A percentile compares a stretch with the other conserved stretches of the same genome.
Evolutionary conservation across 345 rosid species (phyloP).

Genomic region (Arabis alpina): DNA sequence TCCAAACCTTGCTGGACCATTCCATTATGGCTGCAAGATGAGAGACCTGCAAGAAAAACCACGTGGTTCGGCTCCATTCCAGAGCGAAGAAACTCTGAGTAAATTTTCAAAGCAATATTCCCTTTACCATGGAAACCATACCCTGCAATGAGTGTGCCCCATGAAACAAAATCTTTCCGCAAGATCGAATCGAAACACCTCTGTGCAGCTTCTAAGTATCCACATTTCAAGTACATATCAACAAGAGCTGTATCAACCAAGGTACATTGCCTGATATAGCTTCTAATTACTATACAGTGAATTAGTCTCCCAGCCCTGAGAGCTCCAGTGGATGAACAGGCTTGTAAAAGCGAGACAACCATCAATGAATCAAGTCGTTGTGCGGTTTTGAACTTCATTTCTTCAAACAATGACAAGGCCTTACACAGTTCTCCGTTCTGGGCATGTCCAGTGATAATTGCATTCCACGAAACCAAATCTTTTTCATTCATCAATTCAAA

Average conservation of each 20-base stretch:
- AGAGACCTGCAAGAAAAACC: conserved; percentile 65
- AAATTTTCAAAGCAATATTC: conserved; percentile 58
- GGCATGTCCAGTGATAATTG: conserved; percentile 71
- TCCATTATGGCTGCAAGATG: conserved; percentile 82
- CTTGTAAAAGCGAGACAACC: conserved; percentile 69
- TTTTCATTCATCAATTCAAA: conserved; percentile 55
- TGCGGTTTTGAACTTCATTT: conserved; percentile 47
- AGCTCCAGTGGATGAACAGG: conserved; percentile 62
- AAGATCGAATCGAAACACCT: conserved; percentile 63
- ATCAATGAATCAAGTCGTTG: conserved; percentile 69
- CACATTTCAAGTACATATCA: conserved; percentile 86
- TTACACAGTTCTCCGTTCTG: conserved; percentile 57
- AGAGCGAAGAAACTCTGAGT: conserved; percentile 56
- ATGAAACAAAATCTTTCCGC: conserved; percentile 60
- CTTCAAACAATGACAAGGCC: conserved; percentile 55
- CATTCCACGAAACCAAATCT: conserved; percentile 85
- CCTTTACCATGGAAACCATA: conserved; percentile 86
- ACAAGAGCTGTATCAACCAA: conserved; percentile 65
- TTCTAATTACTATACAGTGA: conserved; percentile 63
- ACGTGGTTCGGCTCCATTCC: conserved; percentile 71
- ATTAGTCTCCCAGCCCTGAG: conserved; percentile 65
- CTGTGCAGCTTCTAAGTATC: conserved; percentile 60
- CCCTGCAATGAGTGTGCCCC: conserved; percentile 74
- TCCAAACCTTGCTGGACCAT: conserved; percentile 65
- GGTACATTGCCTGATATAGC: conserved; percentile 50